These are phyloP conservation scores for Acrocalymma vagum DNA, from an alignment of 2,329 filamentous ascomycete species.

Conservation along the genomic window DNA sequence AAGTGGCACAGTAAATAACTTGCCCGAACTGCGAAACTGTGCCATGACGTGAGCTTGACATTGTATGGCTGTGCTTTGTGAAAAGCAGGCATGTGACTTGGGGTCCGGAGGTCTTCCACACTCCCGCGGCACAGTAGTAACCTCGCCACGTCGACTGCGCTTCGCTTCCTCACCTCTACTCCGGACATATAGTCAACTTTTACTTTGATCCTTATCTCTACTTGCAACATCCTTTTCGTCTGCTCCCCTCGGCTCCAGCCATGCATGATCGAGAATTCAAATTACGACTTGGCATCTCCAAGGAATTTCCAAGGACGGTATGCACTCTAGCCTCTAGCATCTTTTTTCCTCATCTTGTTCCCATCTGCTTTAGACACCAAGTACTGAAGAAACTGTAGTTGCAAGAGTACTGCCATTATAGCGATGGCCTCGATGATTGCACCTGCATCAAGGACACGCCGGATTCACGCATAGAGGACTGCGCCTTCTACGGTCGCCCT, in stretches of 20 bases:
- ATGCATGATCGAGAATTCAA: conserved; percentile 6
- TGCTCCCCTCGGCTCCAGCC: background rate
- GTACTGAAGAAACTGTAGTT: background rate
- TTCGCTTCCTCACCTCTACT: too few relatives aligned
- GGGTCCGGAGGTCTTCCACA: too few relatives aligned
- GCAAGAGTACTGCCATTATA: background rate
- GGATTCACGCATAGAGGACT: conserved; percentile 1
- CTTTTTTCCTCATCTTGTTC: too few relatives aligned
- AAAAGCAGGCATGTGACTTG: too few relatives aligned
- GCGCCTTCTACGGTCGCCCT: conserved; percentile 5
- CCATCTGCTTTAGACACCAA: background rate
- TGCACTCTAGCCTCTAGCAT: too few relatives aligned
- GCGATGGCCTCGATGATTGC: conserved; percentile 5
- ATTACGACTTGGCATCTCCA: conserved; percentile 2
- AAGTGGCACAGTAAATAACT: too few relatives aligned
- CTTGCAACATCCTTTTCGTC: background rate
- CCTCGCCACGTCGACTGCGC: too few relatives aligned
- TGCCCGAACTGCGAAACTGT: too few relatives aligned
- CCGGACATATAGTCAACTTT: too few relatives aligned
- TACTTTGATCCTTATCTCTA: background rate
- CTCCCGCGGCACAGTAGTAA: background rate
- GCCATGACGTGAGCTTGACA: too few relatives aligned
- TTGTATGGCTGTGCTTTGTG: too few relatives aligned
- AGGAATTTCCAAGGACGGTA: conserved; percentile 3
- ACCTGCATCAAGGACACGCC: background rate